phyloP scores from a whole-genome alignment of 495 filamentous ascomycete species.

The Penicillium flavigenum region DNA sequence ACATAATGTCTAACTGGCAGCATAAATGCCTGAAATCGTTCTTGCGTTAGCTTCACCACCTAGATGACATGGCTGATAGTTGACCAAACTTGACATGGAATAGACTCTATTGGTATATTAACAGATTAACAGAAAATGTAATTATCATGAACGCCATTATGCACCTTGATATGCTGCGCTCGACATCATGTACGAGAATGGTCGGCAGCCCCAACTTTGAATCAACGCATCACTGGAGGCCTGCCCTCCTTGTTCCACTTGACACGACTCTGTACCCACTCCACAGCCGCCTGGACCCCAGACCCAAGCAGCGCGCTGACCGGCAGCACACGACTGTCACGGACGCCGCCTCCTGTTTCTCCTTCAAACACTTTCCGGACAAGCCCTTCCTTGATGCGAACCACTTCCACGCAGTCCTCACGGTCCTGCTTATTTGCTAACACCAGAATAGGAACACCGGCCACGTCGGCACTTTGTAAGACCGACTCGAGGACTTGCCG shows the following conservation, averaged over 20 bases:
- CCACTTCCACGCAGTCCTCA: constrained; percentile 96
- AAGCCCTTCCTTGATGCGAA: constrained; percentile 92
- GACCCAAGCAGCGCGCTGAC: constrained; percentile 88
- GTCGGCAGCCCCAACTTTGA: background rate
- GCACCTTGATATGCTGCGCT: constrained; percentile 14
- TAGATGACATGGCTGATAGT: background rate
- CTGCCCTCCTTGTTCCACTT: constrained; percentile 94
- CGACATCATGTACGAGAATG: constrained; percentile 2
- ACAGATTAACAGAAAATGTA: constrained; percentile 13
- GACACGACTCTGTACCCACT: constrained; percentile 87
- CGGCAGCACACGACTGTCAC: constrained; percentile 88
- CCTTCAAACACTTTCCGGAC: constrained; percentile 94
- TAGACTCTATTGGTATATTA: constrained; percentile 28
- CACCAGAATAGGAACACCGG: constrained; percentile 87
- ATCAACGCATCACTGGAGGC: constrained; percentile 87
- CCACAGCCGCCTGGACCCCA: constrained; percentile 90
- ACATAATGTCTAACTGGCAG: background rate
- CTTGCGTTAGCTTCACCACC: background rate
- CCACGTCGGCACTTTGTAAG: constrained; percentile 77
- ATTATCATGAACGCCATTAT: constrained; percentile 24
- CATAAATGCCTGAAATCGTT: background rate
- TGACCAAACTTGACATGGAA: background rate
- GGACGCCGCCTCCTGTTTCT: constrained; percentile 76
- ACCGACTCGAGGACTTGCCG: constrained; percentile 83
- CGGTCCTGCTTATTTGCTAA: constrained; percentile 97